phyloP scores from a whole-genome alignment of 2,329 filamentous ascomycete species.

The Plenodomus biglobosus region DNA sequence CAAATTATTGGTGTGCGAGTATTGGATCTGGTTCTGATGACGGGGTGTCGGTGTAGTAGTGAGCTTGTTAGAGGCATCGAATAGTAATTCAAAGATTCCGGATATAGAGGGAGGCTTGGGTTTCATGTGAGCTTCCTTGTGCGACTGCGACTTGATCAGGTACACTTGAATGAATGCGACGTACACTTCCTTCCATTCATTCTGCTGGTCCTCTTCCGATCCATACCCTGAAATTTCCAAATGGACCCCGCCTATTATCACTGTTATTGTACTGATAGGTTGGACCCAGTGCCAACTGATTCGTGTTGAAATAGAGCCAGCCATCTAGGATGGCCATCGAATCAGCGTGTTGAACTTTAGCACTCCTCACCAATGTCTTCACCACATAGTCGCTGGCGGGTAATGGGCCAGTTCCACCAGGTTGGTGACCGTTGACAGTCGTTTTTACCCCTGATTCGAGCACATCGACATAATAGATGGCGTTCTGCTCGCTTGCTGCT shows the following conservation, averaged over 20 bases:
- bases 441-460: slow-evolving; percentile 37
- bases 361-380: slow-evolving; percentile 46
- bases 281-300: slow-evolving; percentile 45
- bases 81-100: too few species aligned
- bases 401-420: slow-evolving; percentile 39
- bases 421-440: slow-evolving; percentile 39
- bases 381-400: slow-evolving; percentile 43
- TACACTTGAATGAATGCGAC: too few species aligned
- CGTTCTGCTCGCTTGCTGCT: slow-evolving; percentile 48
- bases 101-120: too few species aligned
- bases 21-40: background rate
- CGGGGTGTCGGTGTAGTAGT: too few species aligned
- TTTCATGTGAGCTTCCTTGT: too few species aligned
- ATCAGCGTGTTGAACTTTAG: slow-evolving; percentile 49
- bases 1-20: slow-evolving; percentile 21
- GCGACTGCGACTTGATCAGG: too few species aligned
- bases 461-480: slow-evolving; percentile 49
- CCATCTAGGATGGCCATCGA: slow-evolving; percentile 46
- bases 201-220: slow-evolving; percentile 43
- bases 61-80: background rate
- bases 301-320: slow-evolving; percentile 49
- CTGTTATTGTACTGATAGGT: slow-evolving; percentile 44
- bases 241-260: slow-evolving; percentile 43
- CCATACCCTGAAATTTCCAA: slow-evolving; percentile 41
- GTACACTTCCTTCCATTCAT: background rate